Conservation (phyloP, 192 early-diverging fungal genomes). For the Coemansia sp. region DNA sequence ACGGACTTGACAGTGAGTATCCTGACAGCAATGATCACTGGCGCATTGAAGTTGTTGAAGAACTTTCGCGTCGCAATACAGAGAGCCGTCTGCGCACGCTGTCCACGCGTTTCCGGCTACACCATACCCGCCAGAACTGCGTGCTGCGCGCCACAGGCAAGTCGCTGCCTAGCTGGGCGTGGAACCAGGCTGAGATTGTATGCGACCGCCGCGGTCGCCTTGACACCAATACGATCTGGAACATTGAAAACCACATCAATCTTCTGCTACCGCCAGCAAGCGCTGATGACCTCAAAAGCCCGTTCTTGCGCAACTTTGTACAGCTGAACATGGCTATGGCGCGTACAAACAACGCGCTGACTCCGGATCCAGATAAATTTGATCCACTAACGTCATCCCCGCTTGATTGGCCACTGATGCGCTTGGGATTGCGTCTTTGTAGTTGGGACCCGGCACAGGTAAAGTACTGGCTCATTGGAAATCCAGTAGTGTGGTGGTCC, state of each 20-base stretch:
- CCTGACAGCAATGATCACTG: slow-evolving; percentile 90
- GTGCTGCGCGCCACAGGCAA: slow-evolving; percentile 71
- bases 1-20: slow-evolving; percentile 67
- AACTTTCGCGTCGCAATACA: slow-evolving; percentile 41
- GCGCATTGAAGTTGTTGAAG: slow-evolving; percentile 81
- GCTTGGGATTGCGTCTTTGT: slow-evolving; percentile 90
- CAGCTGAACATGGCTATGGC: slow-evolving; percentile 95
- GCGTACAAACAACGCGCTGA: slow-evolving; percentile 92
- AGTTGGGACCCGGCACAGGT: slow-evolving; percentile 77
- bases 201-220: slow-evolving; percentile 73
- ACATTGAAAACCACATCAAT: slow-evolving; percentile 87
- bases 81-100: slow-evolving; percentile 67
- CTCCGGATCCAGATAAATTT: slow-evolving; percentile 89
- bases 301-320: slow-evolving; percentile 81
- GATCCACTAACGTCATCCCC: slow-evolving; percentile 63
- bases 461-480: slow-evolving; percentile 94
- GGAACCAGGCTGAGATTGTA: slow-evolving; percentile 86
- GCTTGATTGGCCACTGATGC: slow-evolving; percentile 84
- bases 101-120: slow-evolving; percentile 78
- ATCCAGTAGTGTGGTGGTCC: slow-evolving; percentile 92
- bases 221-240: slow-evolving; percentile 84
- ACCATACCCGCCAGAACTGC: slow-evolving; percentile 72
- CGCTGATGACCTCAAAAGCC: slow-evolving; percentile 62
- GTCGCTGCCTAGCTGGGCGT: slow-evolving; percentile 95
- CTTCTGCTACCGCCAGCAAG: slow-evolving; percentile 71